These are phyloP conservation scores for Tripterygium wilfordii DNA, from an alignment of 177 flowering plant species.

Conservation along the genomic window DNA sequence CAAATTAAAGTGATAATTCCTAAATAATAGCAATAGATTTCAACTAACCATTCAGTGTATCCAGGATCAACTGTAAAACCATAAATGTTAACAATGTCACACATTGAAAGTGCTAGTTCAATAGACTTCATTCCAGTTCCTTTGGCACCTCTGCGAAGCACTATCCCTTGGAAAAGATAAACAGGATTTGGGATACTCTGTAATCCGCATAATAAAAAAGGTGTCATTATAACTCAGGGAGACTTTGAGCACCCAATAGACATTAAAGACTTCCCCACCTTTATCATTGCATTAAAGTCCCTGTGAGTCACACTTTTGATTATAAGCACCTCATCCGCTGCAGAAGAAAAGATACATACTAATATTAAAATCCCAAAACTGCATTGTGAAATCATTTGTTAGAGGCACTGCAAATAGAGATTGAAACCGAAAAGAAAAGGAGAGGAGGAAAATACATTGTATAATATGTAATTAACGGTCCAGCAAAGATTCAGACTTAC, in stretches of 20 bases:
- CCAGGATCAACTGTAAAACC: slow-evolving; percentile 99
- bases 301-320: slow-evolving; percentile 95
- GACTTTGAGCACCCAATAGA: not conserved
- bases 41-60: slow-evolving; percentile 91
- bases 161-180: slow-evolving; percentile 98
- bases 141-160: slow-evolving; percentile 96
- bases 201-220: slow-evolving; percentile 8
- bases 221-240: not conserved
- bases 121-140: slow-evolving; percentile 99
- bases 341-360: slow-evolving; percentile 14
- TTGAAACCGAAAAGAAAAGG: not conserved
- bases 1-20: not conserved
- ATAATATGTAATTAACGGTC: not conserved
- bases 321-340: slow-evolving; percentile 93
- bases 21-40: not conserved
- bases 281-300: slow-evolving; percentile 90
- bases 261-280: slow-evolving; percentile 52
- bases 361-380: too few species aligned
- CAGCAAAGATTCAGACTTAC: slow-evolving; percentile 31
- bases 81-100: slow-evolving; percentile 94
- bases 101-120: slow-evolving; percentile 95
- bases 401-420: not conserved
- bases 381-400: too few species aligned
- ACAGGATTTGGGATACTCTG: slow-evolving; percentile 94
- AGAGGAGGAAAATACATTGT: not conserved